Evolutionary conservation across 208 protist species (phyloP).

Genomic region (Trypanosoma avium): DNA sequence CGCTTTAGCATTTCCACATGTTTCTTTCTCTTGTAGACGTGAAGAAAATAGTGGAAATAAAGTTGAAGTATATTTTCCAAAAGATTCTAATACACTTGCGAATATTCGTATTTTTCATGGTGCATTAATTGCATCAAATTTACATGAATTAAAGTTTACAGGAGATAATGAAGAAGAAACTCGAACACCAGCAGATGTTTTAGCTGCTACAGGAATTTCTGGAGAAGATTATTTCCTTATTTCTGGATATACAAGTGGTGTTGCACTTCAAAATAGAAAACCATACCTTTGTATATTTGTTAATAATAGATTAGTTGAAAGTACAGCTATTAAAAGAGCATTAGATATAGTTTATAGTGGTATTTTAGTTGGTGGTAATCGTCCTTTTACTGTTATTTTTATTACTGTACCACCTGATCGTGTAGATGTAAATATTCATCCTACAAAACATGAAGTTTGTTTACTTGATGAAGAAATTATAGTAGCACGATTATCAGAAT

Average conservation of each 20-base stretch:
- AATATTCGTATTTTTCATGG: slow-evolving; percentile 80
- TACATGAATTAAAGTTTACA: slow-evolving; percentile 32
- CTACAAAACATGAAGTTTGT: slow-evolving; percentile 96
- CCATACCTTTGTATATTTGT: slow-evolving; percentile 78
- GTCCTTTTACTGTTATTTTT: slow-evolving; percentile 95
- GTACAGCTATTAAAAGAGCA: slow-evolving; percentile 73
- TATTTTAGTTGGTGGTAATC: slow-evolving; percentile 84
- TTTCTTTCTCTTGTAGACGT: slow-evolving; percentile 71
- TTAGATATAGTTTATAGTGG: slow-evolving; percentile 90
- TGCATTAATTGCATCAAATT: slow-evolving; percentile 43
- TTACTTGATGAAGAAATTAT: slow-evolving; percentile 86
- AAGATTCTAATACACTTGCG: slow-evolving; percentile 54
- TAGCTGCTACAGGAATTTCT: slow-evolving; percentile 28
- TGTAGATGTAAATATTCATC: slow-evolving; percentile 99
- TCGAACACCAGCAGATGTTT: slow-evolving; percentile 20
- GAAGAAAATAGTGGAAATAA: slow-evolving; percentile 26
- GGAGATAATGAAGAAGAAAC: slow-evolving; percentile 26
- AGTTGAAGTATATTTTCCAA: slow-evolving; percentile 53
- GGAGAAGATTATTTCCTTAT: slow-evolving; percentile 64
- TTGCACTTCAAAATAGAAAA: slow-evolving; percentile 60
- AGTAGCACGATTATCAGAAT: slow-evolving; percentile 50
- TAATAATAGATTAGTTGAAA: slow-evolving; percentile 87
- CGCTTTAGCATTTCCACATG: slow-evolving; percentile 73
- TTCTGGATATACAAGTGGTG: slow-evolving; percentile 77
- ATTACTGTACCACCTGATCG: slow-evolving; percentile 88